Conservation (phyloP, 352 stramenopile species). For the Phytopythium montanum region DNA sequence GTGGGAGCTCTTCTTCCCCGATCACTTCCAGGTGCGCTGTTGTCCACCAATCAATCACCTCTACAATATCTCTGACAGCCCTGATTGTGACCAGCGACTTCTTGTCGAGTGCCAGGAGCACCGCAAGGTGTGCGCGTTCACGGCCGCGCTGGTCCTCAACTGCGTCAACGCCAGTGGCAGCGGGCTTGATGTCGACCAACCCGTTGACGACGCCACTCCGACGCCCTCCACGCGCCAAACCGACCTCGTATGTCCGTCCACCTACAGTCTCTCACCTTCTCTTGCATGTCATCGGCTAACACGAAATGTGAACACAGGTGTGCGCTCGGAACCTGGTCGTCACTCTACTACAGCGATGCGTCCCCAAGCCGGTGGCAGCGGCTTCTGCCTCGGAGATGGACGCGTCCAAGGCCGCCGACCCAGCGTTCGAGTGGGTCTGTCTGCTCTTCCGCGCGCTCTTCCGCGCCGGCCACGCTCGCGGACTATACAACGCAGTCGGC, state of each 20-base stretch:
- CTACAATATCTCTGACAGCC: not conserved
- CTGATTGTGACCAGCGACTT: constrained; percentile 47
- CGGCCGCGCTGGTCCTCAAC: constrained; percentile 58
- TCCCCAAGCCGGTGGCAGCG: constrained; percentile 27
- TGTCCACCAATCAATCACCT: not conserved
- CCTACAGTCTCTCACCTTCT: not conserved
- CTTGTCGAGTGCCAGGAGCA: constrained; percentile 76
- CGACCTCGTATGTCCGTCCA: constrained; percentile 65
- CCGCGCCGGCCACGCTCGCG: constrained; percentile 31
- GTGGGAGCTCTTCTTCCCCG: constrained; percentile 66
- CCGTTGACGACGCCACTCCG: constrained; percentile 6
- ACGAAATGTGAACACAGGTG: constrained; percentile 21
- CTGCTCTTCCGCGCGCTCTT: constrained; percentile 65
- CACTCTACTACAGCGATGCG: constrained; percentile 71
- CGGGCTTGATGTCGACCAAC: constrained; percentile 9
- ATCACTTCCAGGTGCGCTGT: constrained; percentile 51
- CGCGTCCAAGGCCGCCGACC: constrained; percentile 34
- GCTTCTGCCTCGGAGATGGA: not conserved
- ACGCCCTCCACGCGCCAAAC: constrained; percentile 21
- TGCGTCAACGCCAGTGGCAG: constrained; percentile 46
- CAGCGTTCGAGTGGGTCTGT: constrained; percentile 79
- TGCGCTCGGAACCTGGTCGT: constrained; percentile 67
- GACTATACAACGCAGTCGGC: constrained; percentile 70
- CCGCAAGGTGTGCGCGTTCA: constrained; percentile 74
- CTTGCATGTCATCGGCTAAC: not conserved